Base-by-base conservation (phyloP, 768 basidiomycete genomes). In the Xerocomus brunneocitrinus region DNA sequence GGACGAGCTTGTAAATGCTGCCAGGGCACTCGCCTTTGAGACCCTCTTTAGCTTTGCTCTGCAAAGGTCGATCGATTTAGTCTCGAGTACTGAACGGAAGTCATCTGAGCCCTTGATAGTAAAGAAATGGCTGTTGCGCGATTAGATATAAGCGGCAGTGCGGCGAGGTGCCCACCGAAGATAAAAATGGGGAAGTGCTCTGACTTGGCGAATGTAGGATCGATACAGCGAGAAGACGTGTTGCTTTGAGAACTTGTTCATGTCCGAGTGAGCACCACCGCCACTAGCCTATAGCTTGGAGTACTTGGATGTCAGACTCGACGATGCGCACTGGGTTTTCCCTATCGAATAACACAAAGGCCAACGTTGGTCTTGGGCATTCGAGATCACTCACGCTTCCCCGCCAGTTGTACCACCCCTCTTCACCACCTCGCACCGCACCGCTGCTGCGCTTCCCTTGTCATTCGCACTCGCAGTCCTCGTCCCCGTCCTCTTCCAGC, bases 31-130 rank as follows among this genome's bases (percentile, higher is more conserved):
- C 28, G 82, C 87, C 76, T 81, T 81, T 40, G 65, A 62, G 4
- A 85, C 60, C 42, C 81, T 74, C 55, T 75, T 79, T 27, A 82
- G 48, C 57, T 79, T 85, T 24, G 58, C 65, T 32, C 57, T 54
- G 32, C 69, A 73, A 24, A 76, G 64, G 43, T 51, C 55, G 14
- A 57, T 47, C 12, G 65, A 62, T n/a, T 63, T 59, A 14, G 76
- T 71, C 22, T 64, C 53, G 34, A 78, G 47, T n/a, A 81, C 63
- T 13, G 74, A 71, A n/a, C 76, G 76, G 40, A 84, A 70, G 65
- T 83, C 85, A 62, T 86, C 80, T 30, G 71, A 72, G 25, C 75
- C 76, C 59, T 82, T 83, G 49, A 86, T 63, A 54, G 74, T 77
- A 68, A 81, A 89, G 66, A 89, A 88, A 47, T 78, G 78, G 28